These are phyloP conservation scores for Stellera chamaejasme DNA, from an alignment of 345 rosid genomes.

Conservation along the genomic window DNA sequence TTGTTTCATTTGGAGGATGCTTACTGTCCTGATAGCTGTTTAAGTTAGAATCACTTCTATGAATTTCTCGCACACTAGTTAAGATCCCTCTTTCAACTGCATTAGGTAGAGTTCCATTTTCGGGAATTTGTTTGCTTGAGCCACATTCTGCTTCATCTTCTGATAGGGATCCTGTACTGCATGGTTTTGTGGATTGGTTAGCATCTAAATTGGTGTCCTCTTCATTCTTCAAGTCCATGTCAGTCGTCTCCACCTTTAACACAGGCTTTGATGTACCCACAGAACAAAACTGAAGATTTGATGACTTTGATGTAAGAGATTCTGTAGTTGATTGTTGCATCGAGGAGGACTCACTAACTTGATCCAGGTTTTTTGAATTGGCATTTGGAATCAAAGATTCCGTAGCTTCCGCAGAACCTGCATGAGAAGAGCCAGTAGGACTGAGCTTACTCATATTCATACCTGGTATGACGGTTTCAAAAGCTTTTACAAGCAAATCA, in stretches of 20 bases:
- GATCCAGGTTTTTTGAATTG: conserved; percentile 13
- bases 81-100: conserved; percentile 2
- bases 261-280: neutral
- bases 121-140: conserved; percentile 8
- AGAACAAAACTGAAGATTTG: neutral
- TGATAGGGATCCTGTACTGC: conserved; percentile 9
- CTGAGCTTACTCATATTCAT: conserved; percentile 14
- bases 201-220: conserved; percentile 12
- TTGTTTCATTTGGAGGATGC: conserved; percentile 8
- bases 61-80: conserved; percentile 12
- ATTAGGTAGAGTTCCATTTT: conserved; percentile 3
- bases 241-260: conserved; percentile 7
- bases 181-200: conserved; percentile 2
- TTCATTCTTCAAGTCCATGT: conserved; percentile 15
- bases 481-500: conserved; percentile 86
- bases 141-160: conserved; percentile 7
- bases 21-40: conserved; percentile 1
- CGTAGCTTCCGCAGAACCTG: conserved; percentile 26
- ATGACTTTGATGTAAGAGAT: conserved; percentile 12
- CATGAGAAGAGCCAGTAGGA: conserved; percentile 22
- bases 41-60: conserved; percentile 3
- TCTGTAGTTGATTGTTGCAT: conserved; percentile 7
- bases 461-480: conserved; percentile 62
- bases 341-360: conserved; percentile 2
- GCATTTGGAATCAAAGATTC: conserved; percentile 17